Evolutionary conservation across 441 rosid genomes (phyloP).

Genomic region (Euphorbia celastroides): DNA sequence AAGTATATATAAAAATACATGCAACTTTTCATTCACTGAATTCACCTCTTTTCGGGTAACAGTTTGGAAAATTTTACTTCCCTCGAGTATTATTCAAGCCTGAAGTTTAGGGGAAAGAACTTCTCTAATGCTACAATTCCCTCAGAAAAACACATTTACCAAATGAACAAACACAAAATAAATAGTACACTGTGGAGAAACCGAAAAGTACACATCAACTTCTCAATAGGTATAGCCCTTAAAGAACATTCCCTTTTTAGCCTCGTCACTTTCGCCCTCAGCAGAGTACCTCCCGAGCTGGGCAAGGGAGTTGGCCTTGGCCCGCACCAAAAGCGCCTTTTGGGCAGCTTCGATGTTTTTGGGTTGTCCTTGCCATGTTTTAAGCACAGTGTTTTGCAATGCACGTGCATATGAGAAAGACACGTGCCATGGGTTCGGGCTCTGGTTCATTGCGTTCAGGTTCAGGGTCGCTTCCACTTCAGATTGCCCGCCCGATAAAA

Average conservation of each 20-base stretch:
- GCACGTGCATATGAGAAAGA: constrained; percentile 99
- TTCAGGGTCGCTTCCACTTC: too few species aligned
- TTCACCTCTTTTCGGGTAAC: constrained; percentile 5
- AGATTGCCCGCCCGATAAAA: constrained; percentile 97
- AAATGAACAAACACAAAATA: constrained; percentile 14
- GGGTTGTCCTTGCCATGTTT: constrained; percentile 91
- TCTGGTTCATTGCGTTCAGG: constrained; percentile 99
- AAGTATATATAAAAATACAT: constrained; percentile 6
- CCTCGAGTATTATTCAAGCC: constrained; percentile 30
- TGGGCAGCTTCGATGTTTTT: constrained; percentile 82
- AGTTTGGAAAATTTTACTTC: background rate
- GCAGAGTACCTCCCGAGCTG: constrained; percentile 94
- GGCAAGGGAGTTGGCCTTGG: constrained; percentile 94
- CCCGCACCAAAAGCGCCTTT: constrained; percentile 83
- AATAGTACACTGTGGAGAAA: constrained; percentile 17
- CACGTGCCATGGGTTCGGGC: constrained; percentile 98
- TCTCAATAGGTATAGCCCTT: constrained; percentile 90
- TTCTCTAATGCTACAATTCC: constrained; percentile 20
- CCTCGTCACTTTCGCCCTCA: constrained; percentile 84
- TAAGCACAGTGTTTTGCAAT: constrained; percentile 88
- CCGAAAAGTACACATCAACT: background rate
- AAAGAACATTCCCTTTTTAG: constrained; percentile 96
- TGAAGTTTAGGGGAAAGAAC: constrained; percentile 5
- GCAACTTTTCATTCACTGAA: background rate
- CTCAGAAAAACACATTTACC: constrained; percentile 12